A percentile compares a stretch with the other conserved stretches of the same genome.
Conservation (phyloP, 495 filamentous ascomycete species). For the Neurospora sp. region DNA sequence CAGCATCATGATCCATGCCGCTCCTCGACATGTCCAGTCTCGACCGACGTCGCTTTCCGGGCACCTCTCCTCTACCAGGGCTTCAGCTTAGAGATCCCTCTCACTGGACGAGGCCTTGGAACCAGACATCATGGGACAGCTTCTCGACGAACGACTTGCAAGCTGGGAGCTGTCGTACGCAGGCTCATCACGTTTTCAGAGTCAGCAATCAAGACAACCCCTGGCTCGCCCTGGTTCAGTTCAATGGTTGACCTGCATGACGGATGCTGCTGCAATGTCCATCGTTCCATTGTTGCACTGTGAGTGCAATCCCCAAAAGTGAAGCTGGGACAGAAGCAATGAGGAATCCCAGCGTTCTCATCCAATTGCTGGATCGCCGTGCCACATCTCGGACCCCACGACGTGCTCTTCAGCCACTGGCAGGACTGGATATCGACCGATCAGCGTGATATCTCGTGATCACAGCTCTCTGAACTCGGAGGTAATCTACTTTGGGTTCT, state of each 20-base stretch:
- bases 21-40: background rate
- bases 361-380: conserved; percentile 8
- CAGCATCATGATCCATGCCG: background rate
- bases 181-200: background rate
- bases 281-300: conserved; percentile 1
- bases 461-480: background rate
- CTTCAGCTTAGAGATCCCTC: background rate
- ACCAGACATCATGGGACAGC: background rate
- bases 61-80: background rate
- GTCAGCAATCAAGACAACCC: conserved; percentile 6
- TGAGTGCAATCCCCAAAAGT: conserved; percentile 6
- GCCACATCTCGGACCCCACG: conserved; percentile 9
- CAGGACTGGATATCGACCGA: background rate
- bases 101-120: background rate
- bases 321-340: conserved; percentile 10
- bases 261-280: conserved; percentile 3
- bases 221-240: background rate
- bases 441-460: conserved; percentile 1
- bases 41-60: background rate
- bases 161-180: background rate
- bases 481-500: background rate
- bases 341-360: conserved; percentile 1
- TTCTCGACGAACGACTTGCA: background rate
- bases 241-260: conserved; percentile 12
- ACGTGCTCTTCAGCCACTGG: conserved; percentile 10